Evolutionary conservation across 1,284 basidiomycete genomes (phyloP), one percentile per base, ranked within the genome.

Genomic region (Schizophyllum amplum): DNA sequence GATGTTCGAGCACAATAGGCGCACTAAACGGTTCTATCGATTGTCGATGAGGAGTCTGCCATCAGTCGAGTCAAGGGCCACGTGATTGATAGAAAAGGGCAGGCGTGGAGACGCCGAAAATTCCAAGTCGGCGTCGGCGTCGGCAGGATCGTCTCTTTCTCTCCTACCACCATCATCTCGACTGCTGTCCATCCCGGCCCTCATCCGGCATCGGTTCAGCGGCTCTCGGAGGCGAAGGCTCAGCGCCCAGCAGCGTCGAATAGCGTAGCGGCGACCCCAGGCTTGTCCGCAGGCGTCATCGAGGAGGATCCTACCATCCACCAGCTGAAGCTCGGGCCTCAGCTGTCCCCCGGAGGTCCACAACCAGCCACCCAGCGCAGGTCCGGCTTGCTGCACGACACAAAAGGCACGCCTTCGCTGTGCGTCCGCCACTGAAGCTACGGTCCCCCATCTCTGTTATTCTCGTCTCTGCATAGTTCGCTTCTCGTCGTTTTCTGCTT

Each of bases 341-440:
- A 42, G 33, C 33, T 42, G 33, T 9, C 17, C 33, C n/a, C 33
- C 11, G 33, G 33, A 42, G 33, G 17, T 42, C 33, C 33, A 42
- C 17, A 42, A 42, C 33, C 33, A 42, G 33, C 33, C 33, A 42
- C 33, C 33, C 33, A 42, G 33, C 33, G 33, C 33, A 42, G 33
- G 33, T 42, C 33, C 33, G 33, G 33, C 33, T 42, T 42, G 33
- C 33, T 42, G 33, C 33, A 42, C 33, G 33, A 42, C 33, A 42
- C 33, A 90, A 90, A 90, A 89, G 87, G 88, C 87, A 90, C 87
- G 87, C 88, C 87, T 90, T 90, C 78, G 84, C 77, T 90, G 87
- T 78, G 88, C 87, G 87, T 90, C 77, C 76, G 87, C 87, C 87
- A 86, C 73, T 68, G 66, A 68, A 66, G 61, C 68, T 62, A 65